These are phyloP conservation scores for Lupinus albus DNA, from an alignment of 306 rosid genomes.

Conservation along the genomic window DNA sequence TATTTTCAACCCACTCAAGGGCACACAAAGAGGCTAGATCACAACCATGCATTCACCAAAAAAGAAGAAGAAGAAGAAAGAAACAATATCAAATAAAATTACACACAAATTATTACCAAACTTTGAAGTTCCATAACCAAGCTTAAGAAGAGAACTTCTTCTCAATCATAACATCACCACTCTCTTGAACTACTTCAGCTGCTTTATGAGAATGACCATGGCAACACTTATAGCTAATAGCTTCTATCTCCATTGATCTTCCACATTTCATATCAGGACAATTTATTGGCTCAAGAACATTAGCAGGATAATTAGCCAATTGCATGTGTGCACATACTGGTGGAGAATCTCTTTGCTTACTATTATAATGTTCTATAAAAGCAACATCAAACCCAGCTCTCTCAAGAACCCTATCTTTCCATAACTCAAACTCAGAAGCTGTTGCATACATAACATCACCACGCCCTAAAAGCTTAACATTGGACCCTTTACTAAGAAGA, in stretches of 20 bases:
- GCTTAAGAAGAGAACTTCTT: conserved; percentile 23
- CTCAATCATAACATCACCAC: conserved; percentile 49
- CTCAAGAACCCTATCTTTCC: conserved; percentile 45
- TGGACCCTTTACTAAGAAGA: conserved; percentile 49
- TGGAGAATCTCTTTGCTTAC: not conserved
- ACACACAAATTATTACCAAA: conserved; percentile 26
- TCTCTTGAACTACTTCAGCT: conserved; percentile 22
- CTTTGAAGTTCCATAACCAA: not conserved
- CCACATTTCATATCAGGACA: conserved; percentile 40
- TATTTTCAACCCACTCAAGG: conserved; percentile 36
- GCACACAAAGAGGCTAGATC: conserved; percentile 33
- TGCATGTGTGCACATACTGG: conserved; percentile 36
- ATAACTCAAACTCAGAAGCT: conserved; percentile 36
- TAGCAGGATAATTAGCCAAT: conserved; percentile 44
- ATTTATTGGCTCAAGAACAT: conserved; percentile 42
- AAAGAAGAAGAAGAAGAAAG: not conserved
- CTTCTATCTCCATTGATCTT: conserved; percentile 41
- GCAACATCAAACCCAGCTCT: conserved; percentile 49
- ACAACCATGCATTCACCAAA: conserved; percentile 2
- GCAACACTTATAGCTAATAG: conserved; percentile 48
- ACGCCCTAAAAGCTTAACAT: conserved; percentile 41
- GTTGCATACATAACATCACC: conserved; percentile 34
- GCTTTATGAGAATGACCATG: conserved; percentile 36
- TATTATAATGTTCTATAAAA: conserved; percentile 40
- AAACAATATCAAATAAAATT: not conserved